phyloP scores from a whole-genome alignment of 2,329 filamentous ascomycete species.

The Talaromyces sp. region DNA sequence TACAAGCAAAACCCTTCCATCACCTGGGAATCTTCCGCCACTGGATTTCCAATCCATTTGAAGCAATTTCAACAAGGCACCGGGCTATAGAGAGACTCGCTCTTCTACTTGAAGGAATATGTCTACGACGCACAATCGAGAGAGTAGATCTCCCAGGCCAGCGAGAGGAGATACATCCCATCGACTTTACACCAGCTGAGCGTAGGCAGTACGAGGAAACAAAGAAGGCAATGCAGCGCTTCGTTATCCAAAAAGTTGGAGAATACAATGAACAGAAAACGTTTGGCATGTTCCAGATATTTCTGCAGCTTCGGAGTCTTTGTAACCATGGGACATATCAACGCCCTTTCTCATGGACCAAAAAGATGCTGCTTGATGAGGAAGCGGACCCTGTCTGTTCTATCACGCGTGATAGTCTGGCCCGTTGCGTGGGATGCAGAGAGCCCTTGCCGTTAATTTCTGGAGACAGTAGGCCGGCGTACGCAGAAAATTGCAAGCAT shows the following conservation, averaged over 20 bases:
- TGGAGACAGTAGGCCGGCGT: slow-evolving; percentile 24
- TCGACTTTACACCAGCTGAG: slow-evolving; percentile 35
- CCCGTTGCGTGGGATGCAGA: slow-evolving; percentile 32
- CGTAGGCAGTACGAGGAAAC: slow-evolving; percentile 37
- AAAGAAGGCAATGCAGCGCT: slow-evolving; percentile 36
- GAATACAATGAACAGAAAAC: slow-evolving; percentile 35
- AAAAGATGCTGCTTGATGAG: slow-evolving; percentile 35
- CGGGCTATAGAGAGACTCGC: slow-evolving; percentile 27
- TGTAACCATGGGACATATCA: slow-evolving; percentile 54
- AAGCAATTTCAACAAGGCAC: slow-evolving; percentile 25
- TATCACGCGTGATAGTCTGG: slow-evolving; percentile 29
- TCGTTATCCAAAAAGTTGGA: slow-evolving; percentile 38
- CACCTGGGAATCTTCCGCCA: slow-evolving; percentile 42
- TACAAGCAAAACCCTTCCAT: slow-evolving; percentile 44
- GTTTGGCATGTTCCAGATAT: slow-evolving; percentile 47
- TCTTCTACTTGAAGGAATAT: slow-evolving; percentile 31
- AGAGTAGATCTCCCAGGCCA: slow-evolving; percentile 27
- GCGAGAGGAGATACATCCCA: slow-evolving; percentile 22
- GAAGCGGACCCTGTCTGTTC: slow-evolving; percentile 7
- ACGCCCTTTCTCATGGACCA: slow-evolving; percentile 44
- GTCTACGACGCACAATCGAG: slow-evolving; percentile 25
- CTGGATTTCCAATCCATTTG: slow-evolving; percentile 45
- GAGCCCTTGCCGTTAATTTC: slow-evolving; percentile 25
- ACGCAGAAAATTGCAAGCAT: slow-evolving; percentile 30
- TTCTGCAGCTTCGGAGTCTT: slow-evolving; percentile 47